Evolutionary conservation across 164 flowering plant genomes (phyloP).

Genomic region (Litsea cubeba): DNA sequence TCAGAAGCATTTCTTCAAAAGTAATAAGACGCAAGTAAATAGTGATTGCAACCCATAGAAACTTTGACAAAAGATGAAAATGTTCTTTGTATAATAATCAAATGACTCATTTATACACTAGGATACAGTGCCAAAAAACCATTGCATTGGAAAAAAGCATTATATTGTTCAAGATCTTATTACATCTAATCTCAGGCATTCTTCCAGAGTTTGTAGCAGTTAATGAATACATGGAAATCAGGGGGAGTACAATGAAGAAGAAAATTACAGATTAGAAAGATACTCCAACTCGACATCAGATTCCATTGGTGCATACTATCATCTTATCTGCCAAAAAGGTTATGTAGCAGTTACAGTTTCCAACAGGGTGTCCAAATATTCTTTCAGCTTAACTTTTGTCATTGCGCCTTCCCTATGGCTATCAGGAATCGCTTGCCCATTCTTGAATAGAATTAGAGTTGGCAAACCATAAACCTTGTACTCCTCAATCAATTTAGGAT

Average conservation of each 20-base stretch:
- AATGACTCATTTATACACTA: neutral
- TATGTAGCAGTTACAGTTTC: slow-evolving; percentile 23
- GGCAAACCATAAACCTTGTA: slow-evolving; percentile 88
- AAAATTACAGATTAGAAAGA: neutral
- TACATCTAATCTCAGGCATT: neutral
- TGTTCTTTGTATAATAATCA: neutral
- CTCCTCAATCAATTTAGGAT: slow-evolving; percentile 60
- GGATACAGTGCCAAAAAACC: neutral
- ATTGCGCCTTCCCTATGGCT: slow-evolving; percentile 90
- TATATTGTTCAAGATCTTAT: neutral
- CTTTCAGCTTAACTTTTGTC: slow-evolving; percentile 66
- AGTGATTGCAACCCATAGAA: neutral
- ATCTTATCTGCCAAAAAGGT: neutral
- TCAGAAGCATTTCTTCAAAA: too few relatives aligned
- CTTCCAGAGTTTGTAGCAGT: neutral
- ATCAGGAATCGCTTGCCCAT: slow-evolving; percentile 68
- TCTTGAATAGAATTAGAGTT: slow-evolving; percentile 60
- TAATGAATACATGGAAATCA: neutral
- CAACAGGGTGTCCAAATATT: slow-evolving; percentile 55
- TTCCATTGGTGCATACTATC: neutral
- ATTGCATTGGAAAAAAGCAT: neutral
- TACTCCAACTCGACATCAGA: neutral
- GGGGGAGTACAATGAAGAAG: neutral
- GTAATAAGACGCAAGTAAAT: neutral
- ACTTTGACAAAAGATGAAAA: neutral